Evolutionary conservation across 768 basidiomycete species (phyloP), one percentile per base, ranked within the genome.

Genomic region (Amanita polypyramis): DNA sequence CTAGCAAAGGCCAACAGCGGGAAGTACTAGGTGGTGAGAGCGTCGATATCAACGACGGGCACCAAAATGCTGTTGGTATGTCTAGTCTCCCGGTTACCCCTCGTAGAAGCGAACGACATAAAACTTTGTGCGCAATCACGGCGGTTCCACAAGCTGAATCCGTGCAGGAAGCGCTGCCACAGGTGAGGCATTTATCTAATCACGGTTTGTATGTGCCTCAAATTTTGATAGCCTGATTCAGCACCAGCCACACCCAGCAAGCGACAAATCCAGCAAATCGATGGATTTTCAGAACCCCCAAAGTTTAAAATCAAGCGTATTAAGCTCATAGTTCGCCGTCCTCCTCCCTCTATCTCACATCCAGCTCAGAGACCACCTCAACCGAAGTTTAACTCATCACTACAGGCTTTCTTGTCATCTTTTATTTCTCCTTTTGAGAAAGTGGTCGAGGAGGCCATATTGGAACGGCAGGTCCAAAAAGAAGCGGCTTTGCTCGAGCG

Each of bases 301-400:
- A 62, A 54, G 50, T 61, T 62, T n/a, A 65, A 65, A 25, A 71
- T 87, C 49, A 80, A 75, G 58, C 78, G 86, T 45, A 70, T 88
- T 41, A 77, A 73, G 55, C 68, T 85, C 49, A 73, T 86, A 40
- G 82, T 90, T 11, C 75, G 82, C 33, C 68, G 67, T 10, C 86
- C 85, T 5, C 72, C 74, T 1, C 78, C 77, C 2, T 58, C 66
- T 1, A 66, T 79, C 36, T 77, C 88, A 10, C 75, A 82, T 60
- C 90, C 85, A 0, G 60, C 59, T 10, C 92, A 96, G 58, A 69
- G 69, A 9, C 83, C 87, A 1, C 69, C 74, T 0, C 63, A 65
- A 0, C 65, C 80, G 0, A 66, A 66, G 40, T 73, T 75, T 55
- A 68, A 70, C 0, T 83, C 44, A 23, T 45, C 85, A 1, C 61